Percentiles rank a stretch among this genome's conserved stretches.
phyloP scores from a whole-genome alignment of 148 eudicot genomes.

The Rhododendron williamsianum region DNA sequence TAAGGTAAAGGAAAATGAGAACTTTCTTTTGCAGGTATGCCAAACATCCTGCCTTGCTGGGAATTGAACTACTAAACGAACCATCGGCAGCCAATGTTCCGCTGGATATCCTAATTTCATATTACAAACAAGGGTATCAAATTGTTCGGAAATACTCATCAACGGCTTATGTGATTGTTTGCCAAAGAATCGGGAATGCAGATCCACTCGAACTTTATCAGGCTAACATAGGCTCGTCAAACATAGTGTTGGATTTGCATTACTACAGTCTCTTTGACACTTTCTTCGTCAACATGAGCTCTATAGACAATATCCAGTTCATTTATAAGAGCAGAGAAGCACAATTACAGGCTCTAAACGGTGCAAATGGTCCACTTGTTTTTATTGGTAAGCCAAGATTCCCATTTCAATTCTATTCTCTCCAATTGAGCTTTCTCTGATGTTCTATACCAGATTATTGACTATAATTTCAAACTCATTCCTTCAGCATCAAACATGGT shows the following conservation, averaged over 20 bases:
- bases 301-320: constrained; percentile 51
- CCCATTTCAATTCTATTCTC: not conserved
- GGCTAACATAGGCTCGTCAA: constrained; percentile 48
- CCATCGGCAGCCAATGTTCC: constrained; percentile 58
- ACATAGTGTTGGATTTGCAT: constrained; percentile 62
- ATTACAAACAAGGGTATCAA: constrained; percentile 55
- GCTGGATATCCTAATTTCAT: constrained; percentile 52
- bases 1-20: not conserved
- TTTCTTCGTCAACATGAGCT: constrained; percentile 48
- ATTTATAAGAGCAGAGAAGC: constrained; percentile 56
- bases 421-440: not conserved
- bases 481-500: not conserved
- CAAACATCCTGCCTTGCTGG: constrained; percentile 63
- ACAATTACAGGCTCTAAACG: constrained; percentile 53
- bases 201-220: constrained; percentile 75
- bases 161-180: constrained; percentile 59
- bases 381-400: constrained; percentile 48
- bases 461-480: not conserved
- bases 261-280: constrained; percentile 70
- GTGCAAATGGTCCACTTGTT: constrained; percentile 60
- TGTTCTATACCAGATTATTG: not conserved
- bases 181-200: constrained; percentile 75
- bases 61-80: constrained; percentile 73
- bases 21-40: constrained; percentile 51
- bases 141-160: constrained; percentile 57